Evolutionary conservation across 108 stramenopile species (phyloP).

Genomic region (Fragilaria crotonensis): DNA sequence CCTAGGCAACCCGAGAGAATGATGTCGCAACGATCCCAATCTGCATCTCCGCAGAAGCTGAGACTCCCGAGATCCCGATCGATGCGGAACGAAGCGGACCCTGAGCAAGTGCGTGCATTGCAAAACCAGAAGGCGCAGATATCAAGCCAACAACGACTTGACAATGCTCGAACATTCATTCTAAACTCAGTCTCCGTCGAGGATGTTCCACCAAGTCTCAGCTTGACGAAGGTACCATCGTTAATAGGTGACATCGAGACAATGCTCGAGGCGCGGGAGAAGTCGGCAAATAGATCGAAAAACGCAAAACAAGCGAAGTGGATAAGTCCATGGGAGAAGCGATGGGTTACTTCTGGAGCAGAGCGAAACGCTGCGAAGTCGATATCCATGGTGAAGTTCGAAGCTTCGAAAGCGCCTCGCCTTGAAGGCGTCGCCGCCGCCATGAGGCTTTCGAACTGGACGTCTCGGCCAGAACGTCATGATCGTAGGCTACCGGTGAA

Average conservation of each 20-base stretch:
- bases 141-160: neutral
- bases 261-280: neutral
- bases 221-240: neutral
- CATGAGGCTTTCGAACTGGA: slow-evolving; percentile 2
- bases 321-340: neutral
- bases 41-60: neutral
- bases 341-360: neutral
- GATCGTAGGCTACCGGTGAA: neutral
- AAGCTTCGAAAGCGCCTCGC: neutral
- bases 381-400: neutral
- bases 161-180: neutral
- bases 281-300: neutral
- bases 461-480: neutral
- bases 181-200: neutral
- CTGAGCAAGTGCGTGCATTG: neutral
- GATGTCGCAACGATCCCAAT: neutral
- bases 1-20: no score
- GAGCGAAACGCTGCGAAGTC: no score
- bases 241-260: neutral
- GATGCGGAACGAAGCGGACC: neutral
- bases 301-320: neutral
- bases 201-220: neutral
- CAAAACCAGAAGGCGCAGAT: neutral
- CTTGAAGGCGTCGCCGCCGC: slow-evolving; percentile 27
- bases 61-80: neutral